Base-by-base conservation (phyloP, 768 basidiomycete genomes). In the Mycena indigotica region DNA sequence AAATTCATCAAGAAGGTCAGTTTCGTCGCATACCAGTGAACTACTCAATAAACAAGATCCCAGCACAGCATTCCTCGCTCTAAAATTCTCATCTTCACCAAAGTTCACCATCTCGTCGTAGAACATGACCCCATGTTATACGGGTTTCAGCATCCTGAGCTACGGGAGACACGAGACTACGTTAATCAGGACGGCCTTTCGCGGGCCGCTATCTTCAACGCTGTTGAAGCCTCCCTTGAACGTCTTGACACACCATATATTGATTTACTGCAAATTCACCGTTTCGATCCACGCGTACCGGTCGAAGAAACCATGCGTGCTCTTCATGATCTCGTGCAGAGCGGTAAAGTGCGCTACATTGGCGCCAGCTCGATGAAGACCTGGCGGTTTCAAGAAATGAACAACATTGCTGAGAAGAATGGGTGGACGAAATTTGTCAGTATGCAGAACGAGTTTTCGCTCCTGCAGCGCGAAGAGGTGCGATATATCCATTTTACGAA, bases 391-490 rank as follows among this genome's bases (percentile, higher is more conserved):
- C 72, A 72, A 19, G 61, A 72, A 50, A 67, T 82, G 67, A 78
- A 81, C 53, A 73, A 77, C 28, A 72, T 79, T 2, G 81, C 82
- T 5, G 66, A 70, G 30, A 69, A 69, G 55, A 65, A 80, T 16
- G 75, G 76, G 3, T 81, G 82, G 74, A 82, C 83, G 4, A 77
- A 73, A 57, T 85, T 85, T 58, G 73, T 82, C 48, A 79, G 81
- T 55, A 83, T 85, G 75, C 84, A 85, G 67, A 73, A 76, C 40
- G 78, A 81, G 55, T 79, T 84, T 60, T 81, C 75, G 29, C 67
- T 84, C 4, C 71, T 84, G 19, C 86, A 86, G 63, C 74, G 83
- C 28, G 79, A 83, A 56, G 82, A 85, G 68, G 70, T 71, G 8
- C 1, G 62, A 38, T 1, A 61, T 52, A 32, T 4, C 12, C 28